A percentile compares a stretch with the other conserved stretches of the same genome.
Conservation (phyloP, 805 yeast species). For the Schwanniomyces polymorphus region DNA sequence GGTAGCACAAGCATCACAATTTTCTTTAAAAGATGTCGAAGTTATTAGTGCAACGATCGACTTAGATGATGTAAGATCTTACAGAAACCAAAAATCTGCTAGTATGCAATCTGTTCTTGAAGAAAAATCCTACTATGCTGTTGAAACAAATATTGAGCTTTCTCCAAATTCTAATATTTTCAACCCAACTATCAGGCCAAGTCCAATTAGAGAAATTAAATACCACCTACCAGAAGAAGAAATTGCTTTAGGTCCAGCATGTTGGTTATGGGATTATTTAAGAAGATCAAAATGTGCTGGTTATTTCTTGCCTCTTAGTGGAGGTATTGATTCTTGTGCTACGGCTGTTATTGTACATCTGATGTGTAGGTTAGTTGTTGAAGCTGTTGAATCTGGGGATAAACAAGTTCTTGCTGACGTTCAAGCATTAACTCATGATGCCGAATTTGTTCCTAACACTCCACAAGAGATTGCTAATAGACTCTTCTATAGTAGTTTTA, state of each 20-base stretch:
- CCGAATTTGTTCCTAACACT: conserved; percentile 62
- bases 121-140: conserved; percentile 48
- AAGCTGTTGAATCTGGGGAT: conserved; percentile 68
- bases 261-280: conserved; percentile 98
- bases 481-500: conserved; percentile 86
- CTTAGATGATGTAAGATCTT: conserved; percentile 84
- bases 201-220: conserved; percentile 48
- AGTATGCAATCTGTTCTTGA: conserved; percentile 65
- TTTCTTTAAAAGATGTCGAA: conserved; percentile 87
- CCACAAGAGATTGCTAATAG: conserved; percentile 75
- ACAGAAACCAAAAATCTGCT: conserved; percentile 74
- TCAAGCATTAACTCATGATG: conserved; percentile 58
- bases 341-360: conserved; percentile 92
- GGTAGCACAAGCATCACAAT: conserved; percentile 92
- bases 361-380: conserved; percentile 85
- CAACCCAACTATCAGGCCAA: conserved; percentile 61
- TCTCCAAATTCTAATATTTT: conserved; percentile 62
- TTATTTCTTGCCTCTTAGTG: conserved; percentile 88
- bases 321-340: conserved; percentile 98
- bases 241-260: conserved; percentile 97
- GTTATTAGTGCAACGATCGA: conserved; percentile 95
- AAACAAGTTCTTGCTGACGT: conserved; percentile 77
- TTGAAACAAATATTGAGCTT: conserved; percentile 64
- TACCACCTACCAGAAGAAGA: conserved; percentile 92
- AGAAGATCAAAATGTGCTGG: conserved; percentile 91